Evolutionary conservation across 148 eudicot species (phyloP).

Genomic region (Camellia lanceoleosa): DNA sequence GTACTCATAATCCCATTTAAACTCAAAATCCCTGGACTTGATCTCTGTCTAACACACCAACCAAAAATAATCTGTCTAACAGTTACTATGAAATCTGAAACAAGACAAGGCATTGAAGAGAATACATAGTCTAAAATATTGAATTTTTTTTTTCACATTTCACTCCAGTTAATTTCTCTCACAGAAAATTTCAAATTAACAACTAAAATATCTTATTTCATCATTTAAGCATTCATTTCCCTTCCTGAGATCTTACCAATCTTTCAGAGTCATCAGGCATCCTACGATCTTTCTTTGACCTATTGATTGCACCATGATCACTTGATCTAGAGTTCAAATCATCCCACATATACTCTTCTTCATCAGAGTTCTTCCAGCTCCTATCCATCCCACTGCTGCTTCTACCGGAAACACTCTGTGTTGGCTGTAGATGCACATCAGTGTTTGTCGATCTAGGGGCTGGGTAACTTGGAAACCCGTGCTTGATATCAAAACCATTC

Average conservation of each 20-base stretch:
- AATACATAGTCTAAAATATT: not conserved
- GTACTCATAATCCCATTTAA: no score
- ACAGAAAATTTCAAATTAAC: not conserved
- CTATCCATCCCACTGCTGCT: constrained; percentile 44
- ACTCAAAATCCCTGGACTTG: no score
- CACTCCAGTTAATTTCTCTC: not conserved
- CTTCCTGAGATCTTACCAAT: constrained; percentile 44
- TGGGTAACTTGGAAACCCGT: constrained; percentile 41
- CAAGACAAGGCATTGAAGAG: not conserved
- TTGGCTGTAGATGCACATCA: constrained; percentile 29
- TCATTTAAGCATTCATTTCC: not conserved
- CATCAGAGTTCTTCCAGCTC: constrained; percentile 94
- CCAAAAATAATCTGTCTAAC: not conserved
- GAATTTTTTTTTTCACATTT: not conserved
- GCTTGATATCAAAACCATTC: constrained; percentile 57
- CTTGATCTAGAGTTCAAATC: constrained; percentile 51
- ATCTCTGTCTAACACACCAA: no score
- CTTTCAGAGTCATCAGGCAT: constrained; percentile 44
- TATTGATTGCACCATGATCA: constrained; percentile 27
- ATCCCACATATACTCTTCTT: constrained; percentile 93
- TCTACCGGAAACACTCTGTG: constrained; percentile 36
- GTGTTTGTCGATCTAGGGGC: constrained; percentile 27
- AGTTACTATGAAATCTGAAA: not conserved
- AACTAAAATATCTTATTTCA: not conserved
- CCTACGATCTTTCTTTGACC: constrained; percentile 41